Conservation (phyloP, 805 yeast species). For the Cyberlindnera bimundalis region DNA sequence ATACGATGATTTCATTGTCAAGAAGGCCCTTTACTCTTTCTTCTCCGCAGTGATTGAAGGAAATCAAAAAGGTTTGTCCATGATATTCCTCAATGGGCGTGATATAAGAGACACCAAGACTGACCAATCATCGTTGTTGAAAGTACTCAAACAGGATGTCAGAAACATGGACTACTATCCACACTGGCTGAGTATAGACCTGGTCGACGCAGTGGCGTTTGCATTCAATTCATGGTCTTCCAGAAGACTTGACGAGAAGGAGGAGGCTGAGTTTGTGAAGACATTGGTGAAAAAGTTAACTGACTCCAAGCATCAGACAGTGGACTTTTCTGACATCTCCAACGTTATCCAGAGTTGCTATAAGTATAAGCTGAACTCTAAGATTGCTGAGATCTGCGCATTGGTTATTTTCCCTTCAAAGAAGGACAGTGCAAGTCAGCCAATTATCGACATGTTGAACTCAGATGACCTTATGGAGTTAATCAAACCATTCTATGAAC, state of each 20-base stretch:
- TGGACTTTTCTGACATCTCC: constrained; percentile 5
- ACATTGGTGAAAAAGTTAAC: constrained; percentile 34
- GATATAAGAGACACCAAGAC: constrained; percentile 18
- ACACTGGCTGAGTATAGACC: constrained; percentile 57
- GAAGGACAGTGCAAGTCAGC: constrained; percentile 36
- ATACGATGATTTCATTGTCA: constrained; percentile 49
- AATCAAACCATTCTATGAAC: constrained; percentile 36
- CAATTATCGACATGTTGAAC: constrained; percentile 42
- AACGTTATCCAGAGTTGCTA: constrained; percentile 43
- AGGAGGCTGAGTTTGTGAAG: constrained; percentile 32
- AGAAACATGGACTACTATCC: constrained; percentile 53
- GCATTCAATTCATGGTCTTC: constrained; percentile 80
- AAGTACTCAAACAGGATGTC: constrained; percentile 53
- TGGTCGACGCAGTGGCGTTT: constrained; percentile 68
- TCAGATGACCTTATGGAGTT: constrained; percentile 33
- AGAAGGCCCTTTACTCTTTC: constrained; percentile 56
- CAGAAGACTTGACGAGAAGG: constrained; percentile 42
- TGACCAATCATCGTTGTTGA: constrained; percentile 42
- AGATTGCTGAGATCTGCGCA: constrained; percentile 73
- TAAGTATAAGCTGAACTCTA: constrained; percentile 56
- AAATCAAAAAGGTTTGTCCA: constrained; percentile 74
- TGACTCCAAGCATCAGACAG: constrained; percentile 11
- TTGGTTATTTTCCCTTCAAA: constrained; percentile 61
- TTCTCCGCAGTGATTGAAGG: constrained; percentile 67
- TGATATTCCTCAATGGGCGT: constrained; percentile 61